A percentile compares a stretch with the other conserved stretches of the same genome.
These are phyloP conservation scores for Raffaelea deltoideospora DNA, from an alignment of 2,329 filamentous ascomycete species.

Conservation along the genomic window DNA sequence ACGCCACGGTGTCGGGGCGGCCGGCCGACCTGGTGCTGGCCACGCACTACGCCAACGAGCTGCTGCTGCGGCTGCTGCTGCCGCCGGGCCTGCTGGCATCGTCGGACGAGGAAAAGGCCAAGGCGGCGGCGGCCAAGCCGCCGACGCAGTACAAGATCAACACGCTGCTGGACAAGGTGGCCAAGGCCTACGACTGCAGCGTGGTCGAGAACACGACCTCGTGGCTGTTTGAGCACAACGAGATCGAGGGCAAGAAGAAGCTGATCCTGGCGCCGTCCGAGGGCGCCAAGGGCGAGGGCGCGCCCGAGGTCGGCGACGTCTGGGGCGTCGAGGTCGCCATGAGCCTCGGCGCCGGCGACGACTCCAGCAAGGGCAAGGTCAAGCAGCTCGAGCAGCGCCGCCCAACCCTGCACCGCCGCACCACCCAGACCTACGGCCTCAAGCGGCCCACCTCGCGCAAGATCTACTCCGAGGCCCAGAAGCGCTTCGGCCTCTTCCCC, in stretches of 20 bases:
- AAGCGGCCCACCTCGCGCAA: slow-evolving; percentile 91
- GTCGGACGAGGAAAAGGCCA: slow-evolving; percentile 90
- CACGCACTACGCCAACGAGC: slow-evolving; percentile 90
- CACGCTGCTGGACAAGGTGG: slow-evolving; percentile 75
- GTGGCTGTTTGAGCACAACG: slow-evolving; percentile 91
- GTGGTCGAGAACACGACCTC: slow-evolving; percentile 96
- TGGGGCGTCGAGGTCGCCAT: slow-evolving; percentile 97
- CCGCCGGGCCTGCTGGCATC: slow-evolving; percentile 74
- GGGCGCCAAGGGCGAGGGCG: slow-evolving; percentile 78
- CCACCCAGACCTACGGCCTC: slow-evolving; percentile 76
- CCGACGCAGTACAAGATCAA: slow-evolving; percentile 80
- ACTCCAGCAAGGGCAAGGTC: too few species aligned
- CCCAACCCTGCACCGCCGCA: slow-evolving; percentile 88
- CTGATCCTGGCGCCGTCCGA: slow-evolving; percentile 82
- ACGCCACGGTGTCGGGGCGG: slow-evolving; percentile 56
- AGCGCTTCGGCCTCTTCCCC: slow-evolving; percentile 95
- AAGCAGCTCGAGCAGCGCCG: slow-evolving; percentile 79
- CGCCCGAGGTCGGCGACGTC: slow-evolving; percentile 78
- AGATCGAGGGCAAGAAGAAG: slow-evolving; percentile 96
- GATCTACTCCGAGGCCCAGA: slow-evolving; percentile 84
- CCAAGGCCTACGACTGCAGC: slow-evolving; percentile 79
- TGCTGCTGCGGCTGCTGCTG: slow-evolving; percentile 78
- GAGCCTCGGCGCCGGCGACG: slow-evolving; percentile 67
- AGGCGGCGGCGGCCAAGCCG: slow-evolving; percentile 68
- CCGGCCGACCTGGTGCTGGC: slow-evolving; percentile 79